phyloP scores from a whole-genome alignment of 441 rosid species.

The Euphorbia schlechtendalii region DNA sequence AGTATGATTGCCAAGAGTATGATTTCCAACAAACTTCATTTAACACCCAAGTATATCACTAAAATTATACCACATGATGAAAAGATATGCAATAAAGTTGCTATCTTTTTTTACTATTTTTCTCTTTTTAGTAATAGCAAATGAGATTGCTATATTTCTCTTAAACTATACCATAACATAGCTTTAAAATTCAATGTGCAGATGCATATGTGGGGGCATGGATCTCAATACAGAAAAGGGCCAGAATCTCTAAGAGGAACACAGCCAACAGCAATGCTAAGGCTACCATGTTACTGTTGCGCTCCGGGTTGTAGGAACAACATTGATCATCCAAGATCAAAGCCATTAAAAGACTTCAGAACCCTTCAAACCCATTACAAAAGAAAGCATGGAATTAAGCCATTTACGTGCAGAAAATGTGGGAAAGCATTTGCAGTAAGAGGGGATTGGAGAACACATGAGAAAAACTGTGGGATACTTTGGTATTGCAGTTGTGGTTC shows the following conservation, averaged over 20 bases:
- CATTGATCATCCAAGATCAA: conserved; percentile 87
- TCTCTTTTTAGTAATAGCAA: background rate
- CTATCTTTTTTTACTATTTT: background rate
- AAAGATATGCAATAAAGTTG: conserved; percentile 3
- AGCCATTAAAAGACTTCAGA: conserved; percentile 86
- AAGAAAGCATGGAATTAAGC: conserved; percentile 84
- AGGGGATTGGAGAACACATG: conserved; percentile 99
- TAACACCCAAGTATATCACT: too few species aligned
- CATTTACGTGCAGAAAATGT: conserved; percentile 85
- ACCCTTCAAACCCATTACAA: conserved; percentile 99
- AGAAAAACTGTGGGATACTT: conserved; percentile 97
- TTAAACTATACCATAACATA: background rate
- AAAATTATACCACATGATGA: background rate
- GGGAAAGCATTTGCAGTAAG: conserved; percentile 91
- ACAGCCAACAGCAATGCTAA: conserved; percentile 92
- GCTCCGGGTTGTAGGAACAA: conserved; percentile 89
- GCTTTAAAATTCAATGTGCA: conserved; percentile 16
- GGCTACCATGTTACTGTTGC: conserved; percentile 92
- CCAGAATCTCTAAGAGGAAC: conserved; percentile 94
- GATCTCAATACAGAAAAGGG: conserved; percentile 93
- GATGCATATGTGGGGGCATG: conserved; percentile 99
- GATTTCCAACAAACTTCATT: too few species aligned
- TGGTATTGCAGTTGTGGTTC: conserved; percentile 97
- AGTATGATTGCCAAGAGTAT: too few species aligned
- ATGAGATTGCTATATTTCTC: background rate